Evolutionary conservation across 2,329 filamentous ascomycete genomes (phyloP), one percentile per base, ranked within the genome.

Genomic region (Diaporthe citri): DNA sequence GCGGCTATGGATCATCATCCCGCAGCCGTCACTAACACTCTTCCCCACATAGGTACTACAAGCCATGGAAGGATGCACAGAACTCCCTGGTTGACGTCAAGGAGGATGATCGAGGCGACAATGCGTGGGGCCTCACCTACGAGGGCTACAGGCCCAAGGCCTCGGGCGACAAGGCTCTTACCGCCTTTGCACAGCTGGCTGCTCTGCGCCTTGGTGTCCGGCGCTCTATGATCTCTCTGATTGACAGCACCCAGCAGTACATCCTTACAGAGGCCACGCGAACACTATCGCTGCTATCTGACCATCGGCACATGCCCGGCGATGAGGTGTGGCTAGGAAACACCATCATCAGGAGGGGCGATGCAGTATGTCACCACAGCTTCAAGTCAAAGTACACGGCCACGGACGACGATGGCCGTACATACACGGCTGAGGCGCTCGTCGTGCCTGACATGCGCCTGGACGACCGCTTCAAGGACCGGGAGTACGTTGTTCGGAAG

Each of bases 101-200:
- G 3, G 22, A 70, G 13, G 46, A 64, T 34, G 46, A 46, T 1
- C 66, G 51, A 25, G 48, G 43, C 39, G 43, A 70, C 3, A 46
- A 66, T 34, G 66, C 66, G 13, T 74, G 73, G 73, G 36, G 56
- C 1, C 66, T 74, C 43, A 74, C 73, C 17, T 74, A 74, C 48
- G 73, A 71, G 17, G 87, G 62, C 80, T 86, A 78, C 76, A 78
- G 56, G 48, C 80, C 82, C 8, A 78, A 80, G 46, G 78, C 80
- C n/a, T 84, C 82, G 10, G 79, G 81, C 71, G 84, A 85, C 76
- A 81, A 81, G 64, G 79, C 83, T 6, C 80, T 89, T 25, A 87
- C 85, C 0, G 84, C 86, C 5, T 86, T 88, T 73, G 86, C 88
- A 6, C 89, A 90, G 79, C 82, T 90, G 34, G 86, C 85, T 41